Base-by-base conservation (phyloP, 1,284 basidiomycete species). In the Athelia sp. region DNA sequence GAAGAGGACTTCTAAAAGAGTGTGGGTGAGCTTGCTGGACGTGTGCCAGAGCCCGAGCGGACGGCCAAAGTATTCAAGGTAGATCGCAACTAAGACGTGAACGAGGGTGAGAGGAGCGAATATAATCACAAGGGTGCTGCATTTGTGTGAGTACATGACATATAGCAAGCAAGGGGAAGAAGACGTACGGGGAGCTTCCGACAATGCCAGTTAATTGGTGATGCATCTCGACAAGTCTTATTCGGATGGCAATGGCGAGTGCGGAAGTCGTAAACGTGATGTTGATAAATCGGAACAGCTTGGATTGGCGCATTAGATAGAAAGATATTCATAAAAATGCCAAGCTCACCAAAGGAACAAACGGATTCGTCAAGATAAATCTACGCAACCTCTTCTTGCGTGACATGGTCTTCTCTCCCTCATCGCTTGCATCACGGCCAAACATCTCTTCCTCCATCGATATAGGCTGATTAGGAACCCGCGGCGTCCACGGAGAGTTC, bases 41-140 rank as follows among this genome's bases (percentile, higher is more conserved):
- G 91, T 91, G 48, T 78, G 77, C 93, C 93, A 96, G 24, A 96
- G 74, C 13, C 93, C 93, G 38, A 96, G 76, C 3, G 93, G 93
- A 31, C 88, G 81, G 40, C 93, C 89, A 63, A 93, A 93, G 67
- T 96, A 96, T 69, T 96, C 93, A 48, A 91, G 74, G 89, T 92
- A 61, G 35, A 22, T 43, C 34, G 89, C 87, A 43, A 79, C 70
- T 74, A 93, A 82, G 54, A 95, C 91, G 71, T 96, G 93, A 1
- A 90, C 73, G 31, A 96, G 73, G 3, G 90, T 93, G 49, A 90
- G 68, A 8, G 91, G 89, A 4, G 89, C 85, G 62, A 93, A 93
- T 47, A 95, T 85, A 58, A 96, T 90, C 48, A 91, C 86, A 18
- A 94, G 76, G 3, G 88, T 83, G 17, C 92, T 94, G 54, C 50